phyloP scores from a whole-genome alignment of 495 filamentous ascomycete species.

The Amorphotheca resinae region DNA sequence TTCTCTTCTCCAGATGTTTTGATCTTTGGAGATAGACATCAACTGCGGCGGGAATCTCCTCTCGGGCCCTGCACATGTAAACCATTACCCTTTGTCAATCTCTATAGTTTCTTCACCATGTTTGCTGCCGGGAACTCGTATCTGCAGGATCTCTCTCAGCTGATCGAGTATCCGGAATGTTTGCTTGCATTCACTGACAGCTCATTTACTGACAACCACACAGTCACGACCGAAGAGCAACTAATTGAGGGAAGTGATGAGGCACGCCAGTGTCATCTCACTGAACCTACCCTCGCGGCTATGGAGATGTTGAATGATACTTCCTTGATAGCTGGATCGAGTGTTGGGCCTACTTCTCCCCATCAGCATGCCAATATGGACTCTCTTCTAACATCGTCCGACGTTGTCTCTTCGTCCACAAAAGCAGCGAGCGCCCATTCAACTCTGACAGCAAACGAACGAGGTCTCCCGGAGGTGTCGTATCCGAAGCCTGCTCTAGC shows the following conservation, averaged over 20 bases:
- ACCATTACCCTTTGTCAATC: not conserved
- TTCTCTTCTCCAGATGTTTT: too few relatives aligned
- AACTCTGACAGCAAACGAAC: too few relatives aligned
- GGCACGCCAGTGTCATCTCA: not conserved
- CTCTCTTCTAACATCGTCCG: too few relatives aligned
- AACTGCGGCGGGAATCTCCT: too few relatives aligned
- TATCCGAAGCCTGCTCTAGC: too few relatives aligned
- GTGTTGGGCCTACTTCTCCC: too few relatives aligned
- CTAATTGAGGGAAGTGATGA: not conserved
- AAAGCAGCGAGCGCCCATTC: too few relatives aligned
- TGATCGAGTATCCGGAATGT: conserved; percentile 4
- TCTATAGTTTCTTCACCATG: conserved; percentile 6
- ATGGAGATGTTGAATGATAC: conserved; percentile 3
- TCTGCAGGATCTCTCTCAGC: conserved; percentile 10
- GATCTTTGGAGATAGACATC: too few relatives aligned
- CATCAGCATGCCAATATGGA: too few relatives aligned
- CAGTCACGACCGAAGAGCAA: not conserved
- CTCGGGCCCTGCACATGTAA: not conserved
- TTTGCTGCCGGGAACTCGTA: conserved; percentile 1
- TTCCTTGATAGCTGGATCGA: not conserved
- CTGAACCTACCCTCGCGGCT: not conserved
- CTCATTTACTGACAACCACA: not conserved
- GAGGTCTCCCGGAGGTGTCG: too few relatives aligned
- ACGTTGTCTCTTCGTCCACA: too few relatives aligned
- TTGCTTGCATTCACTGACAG: conserved; percentile 7